These are phyloP conservation scores for Coprinopsis sp. DNA, from an alignment of 768 basidiomycete genomes.

Conservation along the genomic window DNA sequence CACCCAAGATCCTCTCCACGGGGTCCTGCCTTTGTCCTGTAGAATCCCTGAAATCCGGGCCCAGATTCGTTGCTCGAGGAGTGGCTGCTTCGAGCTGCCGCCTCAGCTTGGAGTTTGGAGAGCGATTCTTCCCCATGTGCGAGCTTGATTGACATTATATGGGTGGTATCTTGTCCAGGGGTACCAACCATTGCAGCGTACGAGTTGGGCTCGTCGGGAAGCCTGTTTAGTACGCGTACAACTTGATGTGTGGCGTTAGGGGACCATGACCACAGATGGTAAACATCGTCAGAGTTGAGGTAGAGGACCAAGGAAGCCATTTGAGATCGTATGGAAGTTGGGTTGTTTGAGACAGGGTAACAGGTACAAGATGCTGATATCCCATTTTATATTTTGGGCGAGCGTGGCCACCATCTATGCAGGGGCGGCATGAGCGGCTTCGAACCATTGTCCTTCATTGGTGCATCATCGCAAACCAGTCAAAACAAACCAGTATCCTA, in stretches of 20 bases:
- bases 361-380: too few species aligned
- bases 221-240: constrained; percentile 18
- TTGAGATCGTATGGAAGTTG: too few species aligned
- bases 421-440: too few species aligned
- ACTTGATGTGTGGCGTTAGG: constrained; percentile 16
- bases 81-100: constrained; percentile 28
- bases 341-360: too few species aligned
- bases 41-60: constrained; percentile 36
- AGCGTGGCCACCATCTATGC: too few species aligned
- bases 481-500: too few species aligned
- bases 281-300: constrained; percentile 16
- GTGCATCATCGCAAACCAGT: too few species aligned
- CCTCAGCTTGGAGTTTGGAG: constrained; percentile 27
- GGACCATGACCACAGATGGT: constrained; percentile 26
- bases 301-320: constrained; percentile 28
- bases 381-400: too few species aligned
- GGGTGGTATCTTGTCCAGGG: constrained; percentile 12
- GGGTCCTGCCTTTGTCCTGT: constrained; percentile 21
- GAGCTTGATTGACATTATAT: constrained; percentile 30
- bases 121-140: constrained; percentile 22
- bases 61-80: constrained; percentile 30
- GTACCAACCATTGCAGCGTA: constrained; percentile 20
- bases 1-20: constrained; percentile 23
- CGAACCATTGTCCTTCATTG: too few species aligned
- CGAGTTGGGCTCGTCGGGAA: constrained; percentile 18